A percentile compares a stretch with the other conserved stretches of the same genome.
Evolutionary conservation across 305 asterid species (phyloP).

Genomic region (Fraxinus greggii): DNA sequence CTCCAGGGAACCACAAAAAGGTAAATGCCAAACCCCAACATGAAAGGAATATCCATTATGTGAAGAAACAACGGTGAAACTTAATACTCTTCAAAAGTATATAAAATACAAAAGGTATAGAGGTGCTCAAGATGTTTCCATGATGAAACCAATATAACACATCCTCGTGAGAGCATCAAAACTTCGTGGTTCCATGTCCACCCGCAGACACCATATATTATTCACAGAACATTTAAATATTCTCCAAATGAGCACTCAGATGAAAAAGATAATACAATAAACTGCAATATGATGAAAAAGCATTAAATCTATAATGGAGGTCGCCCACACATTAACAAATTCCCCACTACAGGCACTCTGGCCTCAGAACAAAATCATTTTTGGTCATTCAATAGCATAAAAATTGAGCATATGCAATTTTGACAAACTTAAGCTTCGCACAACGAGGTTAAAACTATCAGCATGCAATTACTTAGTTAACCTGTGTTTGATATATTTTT

Average conservation of each 20-base stretch:
- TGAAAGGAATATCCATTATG: constrained; percentile 49
- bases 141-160: constrained; percentile 14
- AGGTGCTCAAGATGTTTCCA: constrained; percentile 21
- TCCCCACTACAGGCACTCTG: constrained; percentile 27
- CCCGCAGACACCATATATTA: constrained; percentile 14
- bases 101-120: constrained; percentile 16
- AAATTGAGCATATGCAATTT: background rate
- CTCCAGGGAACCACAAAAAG: constrained; percentile 30
- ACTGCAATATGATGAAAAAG: constrained; percentile 23
- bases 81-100: constrained; percentile 18
- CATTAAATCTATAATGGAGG: constrained; percentile 24
- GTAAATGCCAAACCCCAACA: constrained; percentile 31
- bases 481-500: background rate
- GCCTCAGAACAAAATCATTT: constrained; percentile 3
- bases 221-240: constrained; percentile 23
- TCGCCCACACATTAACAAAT: constrained; percentile 24
- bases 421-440: background rate
- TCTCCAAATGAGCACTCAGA: constrained; percentile 36
- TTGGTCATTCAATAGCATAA: background rate
- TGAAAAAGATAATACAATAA: constrained; percentile 20
- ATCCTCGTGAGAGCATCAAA: constrained; percentile 35
- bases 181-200: constrained; percentile 25
- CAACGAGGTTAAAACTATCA: background rate
- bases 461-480: background rate
- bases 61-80: constrained; percentile 46